Base-by-base conservation (phyloP, 306 rosid species). In the Senna tora region DNA sequence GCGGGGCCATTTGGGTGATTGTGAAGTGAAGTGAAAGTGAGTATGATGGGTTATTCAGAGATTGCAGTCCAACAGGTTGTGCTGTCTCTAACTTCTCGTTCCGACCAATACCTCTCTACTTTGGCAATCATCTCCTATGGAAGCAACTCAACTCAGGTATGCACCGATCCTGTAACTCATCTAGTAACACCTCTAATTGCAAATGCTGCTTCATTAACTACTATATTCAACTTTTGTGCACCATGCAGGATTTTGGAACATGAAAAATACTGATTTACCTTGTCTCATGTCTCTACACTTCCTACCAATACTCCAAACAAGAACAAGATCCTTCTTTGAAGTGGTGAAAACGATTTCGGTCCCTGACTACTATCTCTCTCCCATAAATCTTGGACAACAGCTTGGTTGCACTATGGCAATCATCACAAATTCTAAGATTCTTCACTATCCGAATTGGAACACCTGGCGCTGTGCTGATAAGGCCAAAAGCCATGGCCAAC, bases 401-500 rank as follows among this genome's bases (percentile, higher is more conserved):
- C 82, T 84, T 89, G 19, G 87, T 87, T 51, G 82, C 90, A 20
- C 76, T 58, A 43, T 89, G 96, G 56, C 96, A 89, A 52, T 89
- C 96, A 33, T 87, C 78, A 60, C 92, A 89, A 20, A 87, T 74
- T 59, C 96, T 69, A 60, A 89, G 88, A 68, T 87, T 89, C 86
- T 89, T 89, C 46, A 83, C 79, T 15, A 87, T 75, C 54, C 90
- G 75, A 54, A 89, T 79, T 2, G 92, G 84, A 17, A 77, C 80
- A 60, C 88, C 83, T 0, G 84, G 79, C 52, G 75, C 76, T 9
- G 90, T 83, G 62, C 84, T 74, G 64, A 89, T 81, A 16, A 87
- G 87, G 5, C 96, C 92, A 66, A 84, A 89, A n/a, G 96, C 96
- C 84, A 81, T 79, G 12, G 96, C 96, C 52, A 89, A 72, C 74